phyloP scores from a whole-genome alignment of 2,329 filamentous ascomycete species.

The Sporothrix sp. region DNA sequence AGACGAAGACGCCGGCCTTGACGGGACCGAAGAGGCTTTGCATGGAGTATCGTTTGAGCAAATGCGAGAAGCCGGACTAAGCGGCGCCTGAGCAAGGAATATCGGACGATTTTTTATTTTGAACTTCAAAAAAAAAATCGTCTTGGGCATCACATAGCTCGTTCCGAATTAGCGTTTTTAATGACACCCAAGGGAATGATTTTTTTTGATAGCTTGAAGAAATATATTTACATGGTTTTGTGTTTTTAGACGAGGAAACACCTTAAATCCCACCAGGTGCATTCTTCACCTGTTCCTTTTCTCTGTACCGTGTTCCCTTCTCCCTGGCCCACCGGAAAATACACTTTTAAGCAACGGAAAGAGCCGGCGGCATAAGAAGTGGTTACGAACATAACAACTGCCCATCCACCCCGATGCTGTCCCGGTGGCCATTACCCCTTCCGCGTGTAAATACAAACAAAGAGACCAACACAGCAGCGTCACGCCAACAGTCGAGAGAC shows the following conservation, averaged over 20 bases:
- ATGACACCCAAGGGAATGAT: too few species aligned
- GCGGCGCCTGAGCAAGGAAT: constrained; percentile 30
- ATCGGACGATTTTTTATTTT: not conserved
- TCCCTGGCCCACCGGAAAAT: not conserved
- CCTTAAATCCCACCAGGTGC: not conserved
- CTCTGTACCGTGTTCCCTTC: not conserved
- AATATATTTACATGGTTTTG: not conserved
- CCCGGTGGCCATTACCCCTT: not conserved
- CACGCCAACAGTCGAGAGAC: not conserved
- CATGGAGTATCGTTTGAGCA: constrained; percentile 28
- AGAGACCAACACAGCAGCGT: constrained; percentile 2
- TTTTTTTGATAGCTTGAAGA: not conserved
- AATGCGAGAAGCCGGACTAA: constrained; percentile 37
- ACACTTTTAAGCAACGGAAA: too few species aligned
- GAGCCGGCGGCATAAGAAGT: not conserved
- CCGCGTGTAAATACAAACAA: not conserved
- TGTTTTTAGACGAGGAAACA: not conserved
- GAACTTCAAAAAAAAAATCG: too few species aligned
- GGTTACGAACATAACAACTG: too few species aligned
- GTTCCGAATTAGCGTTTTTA: too few species aligned
- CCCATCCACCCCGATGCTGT: not conserved
- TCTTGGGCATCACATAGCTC: too few species aligned
- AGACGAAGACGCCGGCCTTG: constrained; percentile 44
- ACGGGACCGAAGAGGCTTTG: not conserved
- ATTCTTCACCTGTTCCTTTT: not conserved